Base-by-base conservation (phyloP, 495 filamentous ascomycete species). In the Symbiotaphrina buchneri region DNA sequence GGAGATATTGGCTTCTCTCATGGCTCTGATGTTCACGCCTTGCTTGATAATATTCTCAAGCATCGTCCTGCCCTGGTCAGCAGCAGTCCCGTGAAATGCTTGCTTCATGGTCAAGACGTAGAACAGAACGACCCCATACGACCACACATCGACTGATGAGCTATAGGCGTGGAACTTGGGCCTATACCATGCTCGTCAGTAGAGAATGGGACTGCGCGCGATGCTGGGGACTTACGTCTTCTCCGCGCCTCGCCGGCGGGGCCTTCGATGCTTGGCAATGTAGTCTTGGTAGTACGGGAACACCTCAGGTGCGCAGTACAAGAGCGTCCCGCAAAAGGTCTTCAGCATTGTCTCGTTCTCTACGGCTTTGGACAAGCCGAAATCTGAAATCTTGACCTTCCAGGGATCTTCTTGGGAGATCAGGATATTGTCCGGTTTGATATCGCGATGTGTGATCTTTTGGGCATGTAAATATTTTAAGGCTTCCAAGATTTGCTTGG, bases 351-450 rank as follows among this genome's bases (percentile, higher is more conserved):
- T 93, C 36, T 90, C 74, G 24, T 79, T 63, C 34, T 80, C 70
- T 13, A 90, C 68, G 40, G 83, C 79, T 48, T 97, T 97, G 0
- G 90, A 93, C 7, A 97, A 58, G 2, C 82, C 82, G 55, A 97
- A 97, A 45, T 97, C 87, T 0, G 90, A 90, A 10, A 97, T 58
- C 53, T 95, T 95, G 41, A 94, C 76, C 1, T 62, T 51, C 20
- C 87, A 60, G 0, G 85, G 85, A 10, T 76, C 59, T 1, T 64
- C 42, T 1, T 64, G 73, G 5, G 63, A 53, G 37, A 95, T 74
- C 17, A 97, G 56, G 36, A 97, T 93, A 44, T 97, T 97, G 52
- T 95, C 90, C 0, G 87, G 87, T 47, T 97, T 97, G 42, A 97
- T 79, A 50, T 97, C 87, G 3, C 87, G 75, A 53, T 97, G 87